Percentiles rank a stretch among this genome's conserved stretches.
Evolutionary conservation across 2,329 filamentous ascomycete species (phyloP).

Genomic region (Aspergillus sp.): DNA sequence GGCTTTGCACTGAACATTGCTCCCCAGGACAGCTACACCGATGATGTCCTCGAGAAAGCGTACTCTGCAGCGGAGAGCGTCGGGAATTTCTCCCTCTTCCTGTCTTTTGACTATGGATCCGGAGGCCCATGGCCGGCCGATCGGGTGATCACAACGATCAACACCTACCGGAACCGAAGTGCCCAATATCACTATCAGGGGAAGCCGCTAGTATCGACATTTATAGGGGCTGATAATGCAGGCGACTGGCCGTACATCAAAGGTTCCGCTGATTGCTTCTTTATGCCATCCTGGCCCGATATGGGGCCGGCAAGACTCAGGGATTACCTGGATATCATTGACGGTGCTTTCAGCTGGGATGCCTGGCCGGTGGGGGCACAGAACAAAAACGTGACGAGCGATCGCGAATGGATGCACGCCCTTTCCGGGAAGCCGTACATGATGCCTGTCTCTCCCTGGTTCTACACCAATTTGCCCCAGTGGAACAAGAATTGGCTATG

Average conservation of each 20-base stretch:
- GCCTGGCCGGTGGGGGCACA: constrained; percentile 46
- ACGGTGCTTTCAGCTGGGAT: constrained; percentile 48
- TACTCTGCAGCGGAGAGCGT: constrained; percentile 31
- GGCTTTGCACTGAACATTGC: constrained; percentile 38
- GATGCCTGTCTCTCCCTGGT: constrained; percentile 62
- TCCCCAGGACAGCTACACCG: constrained; percentile 32
- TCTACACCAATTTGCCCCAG: constrained; percentile 57
- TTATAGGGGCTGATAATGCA: constrained; percentile 44
- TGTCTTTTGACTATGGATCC: constrained; percentile 39
- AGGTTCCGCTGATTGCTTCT: constrained; percentile 38
- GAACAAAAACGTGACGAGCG: constrained; percentile 39
- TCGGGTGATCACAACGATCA: constrained; percentile 30
- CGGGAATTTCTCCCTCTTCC: constrained; percentile 34
- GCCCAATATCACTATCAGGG: constrained; percentile 32
- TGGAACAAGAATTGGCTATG: constrained; percentile 66
- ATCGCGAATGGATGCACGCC: constrained; percentile 44
- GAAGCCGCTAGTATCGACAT: constrained; percentile 43
- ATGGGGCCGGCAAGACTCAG: constrained; percentile 34
- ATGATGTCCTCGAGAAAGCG: constrained; percentile 30
- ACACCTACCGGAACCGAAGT: constrained; percentile 25
- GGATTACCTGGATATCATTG: constrained; percentile 33
- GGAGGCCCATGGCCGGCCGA: constrained; percentile 31
- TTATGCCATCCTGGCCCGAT: constrained; percentile 47
- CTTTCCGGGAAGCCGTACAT: constrained; percentile 48
- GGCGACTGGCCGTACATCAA: constrained; percentile 49